Conservation (phyloP, 768 basidiomycete species). For the Chalciporus piperatus region DNA sequence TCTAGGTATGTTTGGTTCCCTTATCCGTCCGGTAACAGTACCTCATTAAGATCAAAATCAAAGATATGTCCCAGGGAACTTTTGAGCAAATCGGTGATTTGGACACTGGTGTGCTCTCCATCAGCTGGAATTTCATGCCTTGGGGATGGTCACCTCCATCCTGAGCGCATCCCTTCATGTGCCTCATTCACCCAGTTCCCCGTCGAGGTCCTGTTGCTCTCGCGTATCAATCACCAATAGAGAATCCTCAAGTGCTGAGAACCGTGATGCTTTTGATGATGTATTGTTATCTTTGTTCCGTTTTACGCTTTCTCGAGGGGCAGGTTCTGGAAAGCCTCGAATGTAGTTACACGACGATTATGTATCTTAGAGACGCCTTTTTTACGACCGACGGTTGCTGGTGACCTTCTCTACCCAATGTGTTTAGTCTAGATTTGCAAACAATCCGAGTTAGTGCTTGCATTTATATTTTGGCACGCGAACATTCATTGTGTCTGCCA, state of each 20-base stretch:
- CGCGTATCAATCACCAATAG: constrained; percentile 5
- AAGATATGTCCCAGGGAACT: constrained; percentile 66
- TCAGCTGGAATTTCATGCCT: constrained; percentile 62
- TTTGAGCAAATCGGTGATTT: constrained; percentile 54
- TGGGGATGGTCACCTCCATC: constrained; percentile 39
- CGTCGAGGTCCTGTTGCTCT: constrained; percentile 7
- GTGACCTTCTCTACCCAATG: not conserved
- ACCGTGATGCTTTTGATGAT: constrained; percentile 13
- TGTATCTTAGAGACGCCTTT: constrained; percentile 18
- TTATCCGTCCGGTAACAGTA: not conserved
- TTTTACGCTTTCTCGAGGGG: constrained; percentile 5
- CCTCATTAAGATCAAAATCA: constrained; percentile 3
- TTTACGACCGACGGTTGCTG: constrained; percentile 10
- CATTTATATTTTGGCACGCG: not conserved
- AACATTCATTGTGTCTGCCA: not conserved
- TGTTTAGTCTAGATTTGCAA: constrained; percentile 1
- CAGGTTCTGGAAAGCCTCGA: constrained; percentile 20
- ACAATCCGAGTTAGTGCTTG: not conserved
- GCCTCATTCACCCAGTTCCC: not conserved
- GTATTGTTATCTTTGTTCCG: constrained; percentile 21
- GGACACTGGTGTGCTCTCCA: constrained; percentile 45
- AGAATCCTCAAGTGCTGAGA: constrained; percentile 8
- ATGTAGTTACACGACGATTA: constrained; percentile 12
- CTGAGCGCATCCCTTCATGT: constrained; percentile 19
- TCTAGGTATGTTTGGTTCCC: constrained; percentile 46